Conservation (phyloP, 108 stramenopile genomes). For the Cyclotella atomus region DNA sequence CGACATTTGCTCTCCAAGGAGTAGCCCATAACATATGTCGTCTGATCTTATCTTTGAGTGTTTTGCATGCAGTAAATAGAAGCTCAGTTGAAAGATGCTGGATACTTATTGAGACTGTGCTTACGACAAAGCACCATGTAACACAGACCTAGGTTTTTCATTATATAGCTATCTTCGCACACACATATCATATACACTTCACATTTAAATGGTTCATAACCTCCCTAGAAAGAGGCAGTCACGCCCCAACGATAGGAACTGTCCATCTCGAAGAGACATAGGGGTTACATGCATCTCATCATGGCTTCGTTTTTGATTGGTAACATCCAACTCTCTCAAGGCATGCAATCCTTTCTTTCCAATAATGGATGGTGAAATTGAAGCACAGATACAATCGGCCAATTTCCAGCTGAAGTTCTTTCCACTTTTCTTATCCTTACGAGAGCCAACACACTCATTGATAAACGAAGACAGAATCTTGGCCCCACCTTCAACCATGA, state of each 20-base stretch:
- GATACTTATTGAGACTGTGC: too few relatives aligned
- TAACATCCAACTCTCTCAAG: slow-evolving; percentile 22
- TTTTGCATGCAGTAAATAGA: too few relatives aligned
- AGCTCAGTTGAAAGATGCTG: too few relatives aligned
- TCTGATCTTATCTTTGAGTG: too few relatives aligned
- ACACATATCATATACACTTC: too few relatives aligned
- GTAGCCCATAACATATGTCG: slow-evolving; percentile 28
- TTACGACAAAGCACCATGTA: too few relatives aligned
- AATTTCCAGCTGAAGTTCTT: slow-evolving; percentile 8
- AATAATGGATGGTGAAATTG: slow-evolving; percentile 68
- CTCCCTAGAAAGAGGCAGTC: slow-evolving; percentile 32
- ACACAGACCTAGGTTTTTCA: too few relatives aligned
- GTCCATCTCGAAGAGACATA: slow-evolving; percentile 15
- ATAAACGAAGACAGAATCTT: slow-evolving; percentile 60
- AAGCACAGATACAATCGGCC: slow-evolving; percentile 73
- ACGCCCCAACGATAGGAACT: slow-evolving; percentile 23
- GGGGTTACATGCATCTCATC: neutral
- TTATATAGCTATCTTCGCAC: too few relatives aligned
- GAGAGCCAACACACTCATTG: slow-evolving; percentile 19
- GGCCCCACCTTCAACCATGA: slow-evolving; percentile 88
- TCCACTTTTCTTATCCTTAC: neutral
- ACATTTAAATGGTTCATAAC: neutral
- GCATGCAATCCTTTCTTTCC: slow-evolving; percentile 53
- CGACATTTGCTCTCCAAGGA: slow-evolving; percentile 64
- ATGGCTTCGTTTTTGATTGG: too few relatives aligned